Evolutionary conservation across 1,284 basidiomycete species (phyloP).

Genomic region (Fomitopsis schrenkii): DNA sequence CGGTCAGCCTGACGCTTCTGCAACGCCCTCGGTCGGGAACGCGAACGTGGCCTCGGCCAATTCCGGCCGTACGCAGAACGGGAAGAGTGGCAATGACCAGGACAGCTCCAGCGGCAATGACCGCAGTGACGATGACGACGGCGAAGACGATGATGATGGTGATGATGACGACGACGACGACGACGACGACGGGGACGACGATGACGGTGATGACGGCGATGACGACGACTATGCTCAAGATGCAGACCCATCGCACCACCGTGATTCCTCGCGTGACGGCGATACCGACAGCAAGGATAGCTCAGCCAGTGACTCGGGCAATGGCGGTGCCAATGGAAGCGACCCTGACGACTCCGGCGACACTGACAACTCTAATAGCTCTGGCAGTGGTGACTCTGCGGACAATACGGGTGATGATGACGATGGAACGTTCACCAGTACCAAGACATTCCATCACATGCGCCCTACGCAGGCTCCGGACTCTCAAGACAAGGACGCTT

Average conservation of each 20-base stretch:
- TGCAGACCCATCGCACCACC: not conserved
- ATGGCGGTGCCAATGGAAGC: not conserved
- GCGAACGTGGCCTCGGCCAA: not conserved
- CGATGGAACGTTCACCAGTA: not conserved
- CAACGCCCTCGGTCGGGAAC: not conserved
- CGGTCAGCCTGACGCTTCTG: not conserved
- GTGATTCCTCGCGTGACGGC: not conserved
- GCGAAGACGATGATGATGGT: conserved; percentile 6
- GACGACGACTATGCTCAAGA: not conserved
- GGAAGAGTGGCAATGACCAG: not conserved
- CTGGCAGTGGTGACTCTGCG: not conserved
- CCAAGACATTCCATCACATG: not conserved
- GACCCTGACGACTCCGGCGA: not conserved
- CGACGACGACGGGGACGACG: not conserved
- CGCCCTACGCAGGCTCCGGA: conserved; percentile 4
- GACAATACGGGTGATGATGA: not conserved
- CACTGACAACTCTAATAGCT: not conserved
- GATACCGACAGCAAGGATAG: not conserved
- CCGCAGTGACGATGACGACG: not conserved
- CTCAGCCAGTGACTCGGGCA: not conserved
- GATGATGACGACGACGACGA: conserved; percentile 3
- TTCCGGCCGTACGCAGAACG: not conserved
- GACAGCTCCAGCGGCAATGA: not conserved
- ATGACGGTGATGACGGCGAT: not conserved
- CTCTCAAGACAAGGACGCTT: not conserved